These are phyloP conservation scores for Thielaviopsis ethacetica DNA, from an alignment of 2,329 filamentous ascomycete species.

Conservation along the genomic window DNA sequence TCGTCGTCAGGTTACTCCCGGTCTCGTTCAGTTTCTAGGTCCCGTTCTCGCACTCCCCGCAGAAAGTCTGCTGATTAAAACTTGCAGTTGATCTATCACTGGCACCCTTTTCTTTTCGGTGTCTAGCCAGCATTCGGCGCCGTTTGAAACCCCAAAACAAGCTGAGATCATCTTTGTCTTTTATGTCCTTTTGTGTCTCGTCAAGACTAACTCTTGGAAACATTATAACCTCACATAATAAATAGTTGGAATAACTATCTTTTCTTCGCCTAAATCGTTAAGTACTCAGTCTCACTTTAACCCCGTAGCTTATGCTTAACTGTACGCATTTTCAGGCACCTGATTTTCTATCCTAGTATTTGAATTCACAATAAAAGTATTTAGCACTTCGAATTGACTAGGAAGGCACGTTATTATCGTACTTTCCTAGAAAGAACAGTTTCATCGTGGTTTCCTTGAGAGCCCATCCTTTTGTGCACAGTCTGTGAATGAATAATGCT, in stretches of 20 bases:
- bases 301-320: not conserved
- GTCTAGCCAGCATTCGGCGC: not conserved
- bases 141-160: not conserved
- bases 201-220: constrained; percentile 4
- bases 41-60: constrained; percentile 18
- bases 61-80: constrained; percentile 37
- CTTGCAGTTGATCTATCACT: constrained; percentile 18
- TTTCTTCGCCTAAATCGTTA: not conserved
- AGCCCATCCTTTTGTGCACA: not conserved
- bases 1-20: constrained; percentile 9
- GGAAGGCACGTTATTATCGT: not conserved
- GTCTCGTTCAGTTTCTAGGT: constrained; percentile 8
- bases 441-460: no score
- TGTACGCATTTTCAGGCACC: not conserved
- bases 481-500: not conserved
- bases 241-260: not conserved
- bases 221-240: not conserved
- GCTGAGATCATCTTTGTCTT: constrained; percentile 1
- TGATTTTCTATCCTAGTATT: no score
- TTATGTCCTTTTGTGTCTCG: not conserved
- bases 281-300: not conserved
- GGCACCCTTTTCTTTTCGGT: not conserved
- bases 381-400: not conserved
- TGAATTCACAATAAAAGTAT: no score
- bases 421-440: no score